These are phyloP conservation scores for Aspergillus ostianus DNA, from an alignment of 495 filamentous ascomycete species.

Conservation along the genomic window DNA sequence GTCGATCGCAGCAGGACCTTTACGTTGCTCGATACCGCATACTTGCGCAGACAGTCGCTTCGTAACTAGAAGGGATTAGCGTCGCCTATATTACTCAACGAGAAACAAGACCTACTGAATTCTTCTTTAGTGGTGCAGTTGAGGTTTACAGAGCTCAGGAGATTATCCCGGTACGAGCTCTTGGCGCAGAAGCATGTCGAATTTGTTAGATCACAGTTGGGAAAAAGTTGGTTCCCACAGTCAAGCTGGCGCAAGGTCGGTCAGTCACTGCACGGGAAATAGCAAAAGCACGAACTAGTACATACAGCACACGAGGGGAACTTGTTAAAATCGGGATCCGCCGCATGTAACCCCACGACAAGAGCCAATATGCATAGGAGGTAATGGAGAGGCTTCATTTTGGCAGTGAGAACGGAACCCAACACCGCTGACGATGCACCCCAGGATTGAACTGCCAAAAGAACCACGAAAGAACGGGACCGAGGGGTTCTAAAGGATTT, in stretches of 20 bases:
- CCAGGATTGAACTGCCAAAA: not conserved
- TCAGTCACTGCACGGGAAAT: not conserved
- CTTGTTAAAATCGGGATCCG: not conserved
- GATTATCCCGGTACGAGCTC: not conserved
- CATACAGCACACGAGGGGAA: constrained; percentile 11
- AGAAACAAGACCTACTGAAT: not conserved
- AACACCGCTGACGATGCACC: not conserved
- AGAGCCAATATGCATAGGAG: not conserved
- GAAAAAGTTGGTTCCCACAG: not conserved
- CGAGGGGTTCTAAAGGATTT: not conserved
- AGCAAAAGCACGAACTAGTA: constrained; percentile 1
- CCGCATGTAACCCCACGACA: not conserved
- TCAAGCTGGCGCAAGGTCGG: not conserved
- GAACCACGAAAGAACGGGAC: not conserved
- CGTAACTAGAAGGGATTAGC: constrained; percentile 14
- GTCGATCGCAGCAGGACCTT: constrained; percentile 13
- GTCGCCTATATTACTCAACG: not conserved
- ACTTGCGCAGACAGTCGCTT: constrained; percentile 17
- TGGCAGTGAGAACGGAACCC: not conserved
- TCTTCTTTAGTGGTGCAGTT: not conserved
- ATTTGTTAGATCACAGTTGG: not conserved
- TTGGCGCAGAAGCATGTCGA: not conserved
- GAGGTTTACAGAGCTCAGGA: not conserved
- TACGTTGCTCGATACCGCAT: constrained; percentile 21
- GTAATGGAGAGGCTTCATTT: not conserved